Base-by-base conservation (phyloP, 192 early-diverging fungal genomes). In the Rhizoclosmatium sp. region DNA sequence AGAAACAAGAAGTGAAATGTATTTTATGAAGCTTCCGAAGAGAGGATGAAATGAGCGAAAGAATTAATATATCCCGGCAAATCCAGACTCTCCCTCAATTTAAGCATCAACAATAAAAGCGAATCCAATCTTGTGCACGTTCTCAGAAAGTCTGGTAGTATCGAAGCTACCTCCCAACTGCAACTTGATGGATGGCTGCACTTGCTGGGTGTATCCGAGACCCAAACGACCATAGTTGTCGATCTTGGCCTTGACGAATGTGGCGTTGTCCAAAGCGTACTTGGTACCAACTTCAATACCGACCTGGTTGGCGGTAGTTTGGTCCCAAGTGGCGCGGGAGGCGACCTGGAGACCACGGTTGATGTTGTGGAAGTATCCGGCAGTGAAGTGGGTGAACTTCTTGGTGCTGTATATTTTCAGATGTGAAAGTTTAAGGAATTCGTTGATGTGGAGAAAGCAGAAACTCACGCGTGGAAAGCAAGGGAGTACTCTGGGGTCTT, bases 301-400 rank as follows among this genome's bases (percentile, higher is more conserved):
- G 81, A 95, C 93, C 73, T 85, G 82, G 61, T 81, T 79, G 81
- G 88, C 86, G 56, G 86, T 82, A 80, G 90, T 88, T 85, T 91
- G 91, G 86, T 93, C 89, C 93, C 95, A 99, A 78, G 92, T 87
- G 65, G 97, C 96, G 81, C 93, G 93, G 72, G 93, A 95, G 83
- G 95, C 97, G 75, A 96, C 97, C 89, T 99, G 96, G 82, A 99
- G 91, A 65, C 93, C 92, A 66, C 86, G 54, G 82, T 88, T 93
- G 74, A 99, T 94, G 77, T 94, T 94, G 91, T 99, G 98, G 93
- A 93, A 98, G 94, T 97, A 98, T 4, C 96, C 93, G 64, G 95
- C 93, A 74, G 97, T 87, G 89, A 95, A 97, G 81, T 91, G 80
- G 88, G 88, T 92, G 83, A 98, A 90, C 45, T 93, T 93, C 93